Conservation (phyloP, 2,329 filamentous ascomycete species). For the Aspergillus sp. region DNA sequence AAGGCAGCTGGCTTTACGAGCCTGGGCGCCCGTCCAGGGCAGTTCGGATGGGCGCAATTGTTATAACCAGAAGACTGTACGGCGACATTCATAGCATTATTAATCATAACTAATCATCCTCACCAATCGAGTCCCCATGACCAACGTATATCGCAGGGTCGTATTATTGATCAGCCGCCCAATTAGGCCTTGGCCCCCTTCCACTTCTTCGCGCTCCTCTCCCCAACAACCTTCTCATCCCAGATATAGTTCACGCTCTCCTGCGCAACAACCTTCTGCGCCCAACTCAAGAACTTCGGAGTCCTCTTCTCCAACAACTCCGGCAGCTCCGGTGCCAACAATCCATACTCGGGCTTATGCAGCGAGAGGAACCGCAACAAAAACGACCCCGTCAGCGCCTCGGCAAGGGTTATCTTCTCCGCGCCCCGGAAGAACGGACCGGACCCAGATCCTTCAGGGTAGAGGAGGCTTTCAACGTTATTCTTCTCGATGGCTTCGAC, state of each 20-base stretch:
- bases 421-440: conserved; percentile 68
- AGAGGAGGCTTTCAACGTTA: conserved; percentile 74
- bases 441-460: conserved; percentile 36
- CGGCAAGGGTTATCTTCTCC: conserved; percentile 70
- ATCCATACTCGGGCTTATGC: conserved; percentile 56
- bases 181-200: conserved; percentile 20
- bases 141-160: too few relatives aligned
- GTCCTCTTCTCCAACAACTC: conserved; percentile 57
- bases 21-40: too few relatives aligned
- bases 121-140: too few relatives aligned
- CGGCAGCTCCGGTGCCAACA: conserved; percentile 55
- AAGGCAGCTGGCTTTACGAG: too few relatives aligned
- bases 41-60: too few relatives aligned
- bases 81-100: too few relatives aligned
- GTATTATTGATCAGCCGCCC: background rate
- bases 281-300: conserved; percentile 73
- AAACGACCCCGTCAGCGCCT: conserved; percentile 64
- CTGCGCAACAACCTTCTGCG: conserved; percentile 61
- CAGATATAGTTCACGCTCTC: conserved; percentile 70
- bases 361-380: conserved; percentile 63
- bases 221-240: conserved; percentile 56
- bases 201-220: conserved; percentile 49
- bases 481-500: conserved; percentile 67
- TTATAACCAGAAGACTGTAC: too few relatives aligned
- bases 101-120: too few relatives aligned